These are phyloP conservation scores for Keithomyces neogunnii DNA, from an alignment of 2,329 filamentous ascomycete genomes.

Conservation along the genomic window DNA sequence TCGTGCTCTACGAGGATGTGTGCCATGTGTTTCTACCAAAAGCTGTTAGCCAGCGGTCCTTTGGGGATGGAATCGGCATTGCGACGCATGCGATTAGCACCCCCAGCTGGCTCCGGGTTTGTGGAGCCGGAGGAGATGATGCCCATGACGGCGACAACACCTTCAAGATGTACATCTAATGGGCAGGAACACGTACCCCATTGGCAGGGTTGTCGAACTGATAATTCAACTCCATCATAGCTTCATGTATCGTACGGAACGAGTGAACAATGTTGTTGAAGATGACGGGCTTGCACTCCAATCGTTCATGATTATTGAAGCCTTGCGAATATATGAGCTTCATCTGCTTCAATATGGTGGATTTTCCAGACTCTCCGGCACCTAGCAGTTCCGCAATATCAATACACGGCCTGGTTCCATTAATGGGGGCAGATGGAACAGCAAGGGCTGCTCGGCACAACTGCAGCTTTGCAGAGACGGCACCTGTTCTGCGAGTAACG, in stretches of 20 bases:
- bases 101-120: too few relatives aligned
- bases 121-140: too few relatives aligned
- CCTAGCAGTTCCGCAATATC: conserved; percentile 43
- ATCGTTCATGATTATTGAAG: conserved; percentile 80
- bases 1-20: conserved; percentile 73
- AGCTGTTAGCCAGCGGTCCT: neutral
- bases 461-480: too few relatives aligned
- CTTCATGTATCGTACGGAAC: conserved; percentile 81
- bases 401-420: conserved; percentile 1
- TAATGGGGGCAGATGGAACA: neutral
- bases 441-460: too few relatives aligned
- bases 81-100: too few relatives aligned
- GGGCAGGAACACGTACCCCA: conserved; percentile 51
- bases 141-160: too few relatives aligned
- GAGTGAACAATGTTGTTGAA: conserved; percentile 93
- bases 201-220: conserved; percentile 72
- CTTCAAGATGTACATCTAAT: neutral
- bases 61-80: neutral
- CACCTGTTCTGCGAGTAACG: too few relatives aligned
- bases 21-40: conserved; percentile 62
- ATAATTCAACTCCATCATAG: conserved; percentile 79
- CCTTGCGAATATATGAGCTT: conserved; percentile 92
- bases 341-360: conserved; percentile 98
- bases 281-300: conserved; percentile 91
- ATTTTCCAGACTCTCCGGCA: conserved; percentile 85